Conservation (phyloP, 768 basidiomycete genomes). For the Trametes punicea region DNA sequence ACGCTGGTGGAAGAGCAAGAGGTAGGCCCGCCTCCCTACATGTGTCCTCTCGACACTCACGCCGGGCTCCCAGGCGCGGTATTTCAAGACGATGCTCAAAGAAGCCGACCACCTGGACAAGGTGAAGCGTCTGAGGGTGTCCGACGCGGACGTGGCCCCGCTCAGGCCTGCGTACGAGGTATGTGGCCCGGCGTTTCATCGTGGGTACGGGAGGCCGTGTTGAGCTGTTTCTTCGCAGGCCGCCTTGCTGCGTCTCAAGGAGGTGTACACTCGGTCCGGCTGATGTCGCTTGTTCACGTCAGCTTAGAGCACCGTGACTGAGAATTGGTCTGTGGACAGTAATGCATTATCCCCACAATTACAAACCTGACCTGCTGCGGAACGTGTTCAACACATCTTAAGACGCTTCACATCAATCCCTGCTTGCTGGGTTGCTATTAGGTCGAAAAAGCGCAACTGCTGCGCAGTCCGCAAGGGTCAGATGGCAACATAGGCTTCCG, state of each 20-base stretch:
- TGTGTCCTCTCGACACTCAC: not conserved
- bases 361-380: no score
- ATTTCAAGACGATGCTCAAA: conserved; percentile 83
- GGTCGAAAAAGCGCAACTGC: no score
- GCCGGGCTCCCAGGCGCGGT: conserved; percentile 56
- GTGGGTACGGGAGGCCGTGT: not conserved
- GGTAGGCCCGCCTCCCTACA: conserved; percentile 36
- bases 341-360: no score
- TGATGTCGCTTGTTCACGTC: not conserved
- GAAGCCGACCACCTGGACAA: conserved; percentile 64
- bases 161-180: conserved; percentile 70
- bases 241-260: conserved; percentile 31
- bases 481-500: no score
- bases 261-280: conserved; percentile 15
- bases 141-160: conserved; percentile 55
- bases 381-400: no score
- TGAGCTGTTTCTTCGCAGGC: conserved; percentile 17
- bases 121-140: conserved; percentile 65
- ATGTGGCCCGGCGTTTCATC: conserved; percentile 9
- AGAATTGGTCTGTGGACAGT: no score
- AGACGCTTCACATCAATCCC: no score
- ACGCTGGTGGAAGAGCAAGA: conserved; percentile 94
- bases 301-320: no score
- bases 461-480: no score
- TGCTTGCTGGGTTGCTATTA: no score